Base-by-base conservation (phyloP, 164 flowering plant genomes). In the Nelumbo lutea region DNA sequence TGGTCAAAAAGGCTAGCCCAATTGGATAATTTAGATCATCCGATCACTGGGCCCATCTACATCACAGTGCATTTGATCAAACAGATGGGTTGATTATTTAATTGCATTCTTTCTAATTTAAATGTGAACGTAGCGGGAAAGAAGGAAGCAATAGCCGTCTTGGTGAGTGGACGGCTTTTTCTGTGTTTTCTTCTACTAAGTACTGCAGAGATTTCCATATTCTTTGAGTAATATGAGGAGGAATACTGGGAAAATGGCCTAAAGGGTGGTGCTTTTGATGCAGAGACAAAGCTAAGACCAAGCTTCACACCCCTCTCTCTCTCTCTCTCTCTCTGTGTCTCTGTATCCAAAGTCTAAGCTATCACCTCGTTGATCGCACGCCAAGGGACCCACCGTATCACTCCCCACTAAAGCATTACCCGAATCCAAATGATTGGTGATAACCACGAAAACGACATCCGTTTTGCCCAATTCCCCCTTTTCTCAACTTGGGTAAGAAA, bases 401-500 rank as follows among this genome's bases (percentile, higher is more conserved):
- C 44, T 48, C 10, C 63, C 62, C 62, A 61, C 61, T 39, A 67
- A 40, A 14, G 61, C 57, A 45, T 55, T 68, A 66, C 14, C 59
- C 9, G 68, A 62, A 73, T 73, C 67, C 71, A 65, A 67, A 73
- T 73, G 58, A 73, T 73, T 68, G 67, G 62, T 39, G n/a, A 43
- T 53, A 38, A 70, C 41, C 66, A 46, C 42, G 41, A 58, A 64
- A 48, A 64, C 42, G 14, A 47, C 9, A 27, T 27, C 42, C 66
- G 55, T 47, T 15, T 59, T 68, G 46, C 53, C 59, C 45, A 27
- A 27, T 27, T 7, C 9, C n/a, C 14, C 40, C 42, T 6, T n/a
- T 65, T 48, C 2, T 53, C 53, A 41, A 52, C 45, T 55, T 66
- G n/a, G 42, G 4, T 51, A 11, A 27, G 42, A 27, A 5, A 58